Evolutionary conservation across 345 rosid genomes (phyloP), one percentile per base, ranked within the genome.

Genomic region (Melastoma malabathricum): DNA sequence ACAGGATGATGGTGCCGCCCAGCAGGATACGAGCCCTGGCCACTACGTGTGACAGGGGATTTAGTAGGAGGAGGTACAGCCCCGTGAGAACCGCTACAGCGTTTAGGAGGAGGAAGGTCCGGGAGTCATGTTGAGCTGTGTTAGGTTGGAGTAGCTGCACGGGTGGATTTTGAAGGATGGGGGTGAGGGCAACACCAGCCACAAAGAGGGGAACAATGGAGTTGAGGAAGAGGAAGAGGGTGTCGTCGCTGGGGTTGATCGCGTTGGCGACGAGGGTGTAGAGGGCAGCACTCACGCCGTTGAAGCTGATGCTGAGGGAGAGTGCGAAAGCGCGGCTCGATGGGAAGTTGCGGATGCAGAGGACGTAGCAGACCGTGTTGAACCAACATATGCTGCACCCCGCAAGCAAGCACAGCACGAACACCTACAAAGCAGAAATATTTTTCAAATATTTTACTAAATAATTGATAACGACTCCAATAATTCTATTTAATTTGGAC

Each of bases 371-470:
- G 0, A 83, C 82, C 7, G 94, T 88, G 75, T 88, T 88, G 83
- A 88, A 88, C 97, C 92, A 88, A 66, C 86, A 73, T 29, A 88
- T 84, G 63, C 94, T 88, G 58, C 89, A 82, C 46, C 97, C 92
- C 31, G 89, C 83, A 48, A 75, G 45, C 69, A 84, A 73, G 53
- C 86, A 82, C 17, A 78, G 72, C n/a, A 82, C 51, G 64, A 84
- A 88, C 14, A 84, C 88, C 86, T 82, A 75, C 68, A 64, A 61
- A 15, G 48, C 46, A 34, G 38, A 22, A 22, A 22, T 22, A 22
- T 22, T 22, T 22, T 31, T 7, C 7, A 31, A 31, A 5, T 9
- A 31, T 31, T 31, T 5, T 1, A 31, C 10, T 2, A 31, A 9
- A 1, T 31, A 22, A 4, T 22, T 22, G 2, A 22, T 1, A 22